phyloP scores from a whole-genome alignment of 2,329 filamentous ascomycete genomes.

The Bimuria novae-zelandiae region DNA sequence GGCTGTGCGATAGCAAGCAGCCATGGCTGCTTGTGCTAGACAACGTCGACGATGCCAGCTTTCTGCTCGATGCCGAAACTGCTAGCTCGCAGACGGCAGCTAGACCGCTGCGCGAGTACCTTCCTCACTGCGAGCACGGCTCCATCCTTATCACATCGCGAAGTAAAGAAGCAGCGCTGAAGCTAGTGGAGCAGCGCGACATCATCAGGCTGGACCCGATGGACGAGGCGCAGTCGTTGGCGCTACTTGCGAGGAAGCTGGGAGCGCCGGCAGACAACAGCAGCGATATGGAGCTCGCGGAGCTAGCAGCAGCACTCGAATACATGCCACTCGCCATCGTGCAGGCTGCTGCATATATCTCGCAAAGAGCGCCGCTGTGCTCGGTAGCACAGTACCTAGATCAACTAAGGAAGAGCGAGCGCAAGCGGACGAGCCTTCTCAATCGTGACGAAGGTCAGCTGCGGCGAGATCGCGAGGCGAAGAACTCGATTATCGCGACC shows the following conservation, averaged over 20 bases:
- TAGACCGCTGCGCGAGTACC: background rate
- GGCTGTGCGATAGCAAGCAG: too few relatives aligned
- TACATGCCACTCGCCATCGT: too few relatives aligned
- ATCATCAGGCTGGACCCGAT: conserved; percentile 26
- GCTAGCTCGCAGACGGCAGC: background rate
- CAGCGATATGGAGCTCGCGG: conserved; percentile 15
- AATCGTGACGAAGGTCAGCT: too few relatives aligned
- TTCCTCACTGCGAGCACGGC: conserved; percentile 4
- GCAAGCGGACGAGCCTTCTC: too few relatives aligned
- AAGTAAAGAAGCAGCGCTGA: background rate
- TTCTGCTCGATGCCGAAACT: background rate
- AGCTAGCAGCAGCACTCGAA: conserved; percentile 33
- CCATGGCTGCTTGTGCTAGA: too few relatives aligned
- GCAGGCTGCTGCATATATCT: too few relatives aligned
- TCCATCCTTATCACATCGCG: conserved; percentile 7
- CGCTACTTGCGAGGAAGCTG: conserved; percentile 28
- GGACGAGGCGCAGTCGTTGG: conserved; percentile 22
- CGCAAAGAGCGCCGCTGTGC: too few relatives aligned
- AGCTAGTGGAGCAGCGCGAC: conserved; percentile 10
- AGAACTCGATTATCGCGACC: too few relatives aligned
- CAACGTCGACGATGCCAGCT: conserved; percentile 13
- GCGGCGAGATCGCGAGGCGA: too few relatives aligned
- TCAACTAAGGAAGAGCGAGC: too few relatives aligned
- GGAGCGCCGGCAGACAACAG: conserved; percentile 16
- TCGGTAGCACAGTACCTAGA: too few relatives aligned